Conservation (phyloP, 495 filamentous ascomycete species). For the Bathelium albidoporum region DNA sequence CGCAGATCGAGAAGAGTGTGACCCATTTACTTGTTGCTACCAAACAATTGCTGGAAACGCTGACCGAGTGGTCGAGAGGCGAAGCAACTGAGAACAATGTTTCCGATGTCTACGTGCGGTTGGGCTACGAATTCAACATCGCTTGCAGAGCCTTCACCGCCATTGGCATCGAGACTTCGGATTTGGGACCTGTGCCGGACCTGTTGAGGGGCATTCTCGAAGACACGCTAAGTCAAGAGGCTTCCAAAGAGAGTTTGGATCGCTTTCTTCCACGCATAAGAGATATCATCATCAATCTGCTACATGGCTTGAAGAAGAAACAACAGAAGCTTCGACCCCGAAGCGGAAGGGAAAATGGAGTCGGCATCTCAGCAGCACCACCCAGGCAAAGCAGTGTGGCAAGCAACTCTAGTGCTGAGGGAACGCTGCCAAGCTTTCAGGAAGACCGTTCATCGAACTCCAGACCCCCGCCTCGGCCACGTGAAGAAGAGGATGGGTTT, state of each 20-base stretch:
- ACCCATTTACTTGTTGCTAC: conserved; percentile 95
- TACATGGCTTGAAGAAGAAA: conserved; percentile 93
- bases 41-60: conserved; percentile 92
- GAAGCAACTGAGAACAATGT: conserved; percentile 86
- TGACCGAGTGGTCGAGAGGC: conserved; percentile 92
- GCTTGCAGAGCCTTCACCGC: conserved; percentile 91
- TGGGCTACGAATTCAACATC: conserved; percentile 98
- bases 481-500: conserved; percentile 38
- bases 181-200: conserved; percentile 92
- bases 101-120: conserved; percentile 91
- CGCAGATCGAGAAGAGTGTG: conserved; percentile 95
- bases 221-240: conserved; percentile 92
- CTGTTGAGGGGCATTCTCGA: conserved; percentile 81
- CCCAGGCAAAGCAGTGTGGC: conserved; percentile 51
- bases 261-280: conserved; percentile 84
- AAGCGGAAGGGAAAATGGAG: conserved; percentile 55
- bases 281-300: conserved; percentile 95
- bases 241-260: conserved; percentile 82
- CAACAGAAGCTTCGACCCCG: conserved; percentile 82
- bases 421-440: conserved; percentile 51
- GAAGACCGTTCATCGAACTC: conserved; percentile 38
- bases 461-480: conserved; percentile 32
- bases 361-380: conserved; percentile 26
- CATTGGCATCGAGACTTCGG: conserved; percentile 87
- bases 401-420: conserved; percentile 40